A percentile compares a stretch with the other conserved stretches of the same genome.
These are phyloP conservation scores for Colletotrichum liaoningense DNA, from an alignment of 2,329 filamentous ascomycete species.

Conservation along the genomic window DNA sequence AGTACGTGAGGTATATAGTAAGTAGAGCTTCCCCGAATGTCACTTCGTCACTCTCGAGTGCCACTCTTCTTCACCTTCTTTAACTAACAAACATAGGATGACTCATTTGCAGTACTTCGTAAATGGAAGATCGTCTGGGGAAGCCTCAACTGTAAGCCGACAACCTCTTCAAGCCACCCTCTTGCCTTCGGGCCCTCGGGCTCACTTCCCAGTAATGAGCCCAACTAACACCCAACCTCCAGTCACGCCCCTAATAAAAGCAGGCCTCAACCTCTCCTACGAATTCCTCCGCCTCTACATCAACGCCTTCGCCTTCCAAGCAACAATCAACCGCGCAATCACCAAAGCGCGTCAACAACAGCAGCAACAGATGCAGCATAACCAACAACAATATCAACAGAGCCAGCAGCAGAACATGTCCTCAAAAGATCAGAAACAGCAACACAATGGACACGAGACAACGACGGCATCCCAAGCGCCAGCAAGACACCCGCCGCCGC, in stretches of 20 bases:
- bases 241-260: slow-evolving; percentile 74
- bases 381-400: not conserved
- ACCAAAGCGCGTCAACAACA: slow-evolving; percentile 35
- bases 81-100: too few relatives aligned
- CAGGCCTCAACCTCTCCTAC: slow-evolving; percentile 75
- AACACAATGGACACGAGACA: slow-evolving; percentile 44
- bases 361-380: not conserved
- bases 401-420: not conserved
- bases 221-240: not conserved
- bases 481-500: not conserved
- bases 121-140: slow-evolving; percentile 80
- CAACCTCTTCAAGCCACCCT: not conserved
- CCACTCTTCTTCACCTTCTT: too few relatives aligned
- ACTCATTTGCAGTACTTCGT: slow-evolving; percentile 75
- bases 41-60: too few relatives aligned
- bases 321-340: slow-evolving; percentile 67
- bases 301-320: slow-evolving; percentile 81
- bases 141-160: slow-evolving; percentile 66
- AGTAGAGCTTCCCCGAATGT: too few relatives aligned
- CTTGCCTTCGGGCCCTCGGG: not conserved
- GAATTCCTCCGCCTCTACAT: slow-evolving; percentile 80
- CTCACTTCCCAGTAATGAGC: not conserved
- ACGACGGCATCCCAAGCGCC: slow-evolving; percentile 41
- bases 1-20: slow-evolving; percentile 78
- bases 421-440: slow-evolving; percentile 45